Percentiles rank a stretch among this genome's conserved stretches.
Conservation (phyloP, 129 eudicot species). For the Heracleum sosnowskyi region DNA sequence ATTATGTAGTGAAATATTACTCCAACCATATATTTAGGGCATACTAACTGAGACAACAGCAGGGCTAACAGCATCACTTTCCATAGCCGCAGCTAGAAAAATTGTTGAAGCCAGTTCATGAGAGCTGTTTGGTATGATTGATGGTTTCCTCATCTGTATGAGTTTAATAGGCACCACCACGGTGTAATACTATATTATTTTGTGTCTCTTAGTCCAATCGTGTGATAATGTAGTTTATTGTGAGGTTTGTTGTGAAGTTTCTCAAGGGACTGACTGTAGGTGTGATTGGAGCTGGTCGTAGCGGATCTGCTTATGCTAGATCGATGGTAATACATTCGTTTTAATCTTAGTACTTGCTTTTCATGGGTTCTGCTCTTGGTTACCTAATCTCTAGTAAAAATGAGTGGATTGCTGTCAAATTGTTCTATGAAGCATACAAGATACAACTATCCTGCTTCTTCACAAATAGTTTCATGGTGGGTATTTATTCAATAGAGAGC, state of each 20-base stretch:
- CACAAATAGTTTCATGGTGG: background rate
- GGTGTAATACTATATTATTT: constrained; percentile 3
- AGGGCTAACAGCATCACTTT: constrained; percentile 90
- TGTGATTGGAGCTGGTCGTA: constrained; percentile 93
- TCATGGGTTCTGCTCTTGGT: background rate
- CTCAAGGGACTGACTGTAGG: constrained; percentile 93
- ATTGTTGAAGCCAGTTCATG: constrained; percentile 97
- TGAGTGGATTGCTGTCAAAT: background rate
- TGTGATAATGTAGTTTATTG: background rate
- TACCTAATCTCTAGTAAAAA: background rate
- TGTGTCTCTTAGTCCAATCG: constrained; percentile 5
- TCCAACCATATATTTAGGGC: background rate
- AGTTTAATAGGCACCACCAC: background rate
- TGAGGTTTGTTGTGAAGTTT: constrained; percentile 86
- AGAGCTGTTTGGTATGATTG: constrained; percentile 50
- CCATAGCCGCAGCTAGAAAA: constrained; percentile 83
- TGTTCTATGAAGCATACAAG: background rate
- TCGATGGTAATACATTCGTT: constrained; percentile 61
- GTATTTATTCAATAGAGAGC: background rate
- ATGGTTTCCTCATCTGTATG: constrained; percentile 97
- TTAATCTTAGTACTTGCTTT: background rate
- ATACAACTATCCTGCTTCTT: background rate
- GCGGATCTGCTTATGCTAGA: constrained; percentile 94
- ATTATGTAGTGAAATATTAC: background rate
- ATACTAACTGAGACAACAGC: constrained; percentile 89